Evolutionary conservation across 2,329 filamentous ascomycete genomes (phyloP), one percentile per base, ranked within the genome.

Genomic region (Fusarium algeriense): DNA sequence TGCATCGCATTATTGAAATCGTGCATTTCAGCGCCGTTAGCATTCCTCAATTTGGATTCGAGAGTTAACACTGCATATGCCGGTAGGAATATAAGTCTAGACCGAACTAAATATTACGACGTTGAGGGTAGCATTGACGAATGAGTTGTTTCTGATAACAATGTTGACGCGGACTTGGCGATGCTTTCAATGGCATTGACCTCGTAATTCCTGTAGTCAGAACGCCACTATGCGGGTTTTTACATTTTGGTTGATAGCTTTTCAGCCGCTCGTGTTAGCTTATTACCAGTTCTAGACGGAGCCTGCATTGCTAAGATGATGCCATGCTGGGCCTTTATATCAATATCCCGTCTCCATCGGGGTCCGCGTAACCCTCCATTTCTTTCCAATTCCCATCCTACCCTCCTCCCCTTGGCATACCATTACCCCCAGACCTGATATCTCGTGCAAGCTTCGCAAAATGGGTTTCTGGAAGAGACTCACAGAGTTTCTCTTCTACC

Each of bases 391-490:
- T 20, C 13, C 2, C 49, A 0, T 41, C 7, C 7, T 10, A 53
- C 23, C 23, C 19, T 30, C 34, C 26, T 28, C 23, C 23, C 23
- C 23, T 23, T 23, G 23, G 23, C 23, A 23, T 23, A 23, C 23
- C 23, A 23, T 23, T 23, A 23, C 23, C 30, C 30, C 30, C 30
- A 30, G 30, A 30, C 30, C 30, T 30, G 30, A 30, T 30, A 8
- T 8, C 30, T 30, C 30, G 10, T 11, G 30, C 3, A 2, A 52
- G 34, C 11, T 5, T 20, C n/a, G 12, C 34, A 28, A n/a, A 4
- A 60, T 54, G 56, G 56, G 56, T 20, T 59, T 59, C 20, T 59
- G 46, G 56, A 59, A 59, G 17, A 59, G 46, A 34, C 46, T 59
- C 9, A 54, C 56, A 2, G 46, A 59, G 46, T 59, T 59, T 40